Evolutionary conservation across 129 eudicot species (phyloP), one percentile per base, ranked within the genome.

Genomic region (Lactuca saligna): DNA sequence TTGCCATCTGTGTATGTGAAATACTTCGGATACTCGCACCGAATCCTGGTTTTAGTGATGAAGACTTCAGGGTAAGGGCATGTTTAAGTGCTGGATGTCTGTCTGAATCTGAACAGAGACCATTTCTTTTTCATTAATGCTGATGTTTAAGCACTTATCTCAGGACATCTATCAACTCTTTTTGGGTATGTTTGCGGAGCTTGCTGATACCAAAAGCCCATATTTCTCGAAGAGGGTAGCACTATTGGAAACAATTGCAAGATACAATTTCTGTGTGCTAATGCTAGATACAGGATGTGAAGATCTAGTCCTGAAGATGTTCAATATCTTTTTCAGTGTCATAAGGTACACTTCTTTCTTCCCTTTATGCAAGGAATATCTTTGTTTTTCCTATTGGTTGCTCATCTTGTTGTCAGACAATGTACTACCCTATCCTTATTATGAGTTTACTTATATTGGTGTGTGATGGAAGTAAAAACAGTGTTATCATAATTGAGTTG

Each of bases 21-120:
- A 83, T 89, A 68, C 85, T 93, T 63, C 84, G 98, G 69, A 79
- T 93, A 70, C 83, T 89, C 75, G 97, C 97, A 38, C 99, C 97
- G 13, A 69, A 83, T 76, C 99, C 97, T 54, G 87, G 75, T 50
- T 89, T 89, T 66, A 74, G 74, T 33, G 87, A 85, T 57, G 77
- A 69, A 81, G 80, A 78, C 39, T 73, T 80, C 53, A 83, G 84
- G 99, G 99, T 92, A 81, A 75, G 11, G 12, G 42, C 2, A 1
- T 42, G 41, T 58, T 72, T 61, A 31, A 50, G 49, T 42, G 12
- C 51, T 46, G 51, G 49, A 42, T 42, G 49, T 42, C 3, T 42
- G 49, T 42, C 49, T 42, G 49, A 8, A 57, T 63, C 55, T 69
- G 29, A 25, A 25, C 29, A 25, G 29, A 1, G 29, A 25, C 29